Conservation (phyloP, 371 early-diverging fungal species). For the Batrachochytrium dendrobatidis region DNA sequence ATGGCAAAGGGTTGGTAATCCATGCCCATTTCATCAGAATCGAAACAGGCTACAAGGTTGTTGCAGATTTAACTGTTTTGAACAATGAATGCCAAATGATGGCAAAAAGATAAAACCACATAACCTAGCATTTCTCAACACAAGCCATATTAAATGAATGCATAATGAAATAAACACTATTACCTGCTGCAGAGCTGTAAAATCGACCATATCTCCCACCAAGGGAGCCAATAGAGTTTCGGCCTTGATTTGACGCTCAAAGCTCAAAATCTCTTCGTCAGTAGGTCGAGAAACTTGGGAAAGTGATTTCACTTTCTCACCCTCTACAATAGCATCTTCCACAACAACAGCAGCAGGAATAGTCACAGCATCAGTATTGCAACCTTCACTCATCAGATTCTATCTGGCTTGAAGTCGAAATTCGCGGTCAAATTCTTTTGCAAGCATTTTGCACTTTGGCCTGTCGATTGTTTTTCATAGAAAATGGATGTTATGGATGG, state of each 20-base stretch:
- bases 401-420: background rate
- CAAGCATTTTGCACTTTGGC: background rate
- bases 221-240: conserved; percentile 16
- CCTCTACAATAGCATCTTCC: conserved; percentile 1
- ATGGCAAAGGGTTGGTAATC: no score
- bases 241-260: conserved; percentile 17
- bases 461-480: no score
- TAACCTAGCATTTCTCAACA: no score
- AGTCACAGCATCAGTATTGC: background rate
- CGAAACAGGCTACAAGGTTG: no score
- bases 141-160: no score
- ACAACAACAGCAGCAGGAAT: conserved; percentile 3
- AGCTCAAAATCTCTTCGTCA: conserved; percentile 37
- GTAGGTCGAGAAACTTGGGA: no score
- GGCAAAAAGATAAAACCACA: background rate
- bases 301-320: no score
- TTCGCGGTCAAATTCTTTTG: conserved; percentile 1
- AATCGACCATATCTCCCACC: conserved; percentile 11
- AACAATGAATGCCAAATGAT: background rate
- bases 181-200: conserved; percentile 17
- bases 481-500: no score
- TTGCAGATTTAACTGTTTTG: background rate
- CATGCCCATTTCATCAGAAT: no score
- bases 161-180: no score
- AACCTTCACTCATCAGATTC: background rate